Evolutionary conservation across 345 rosid species (phyloP).

Genomic region (Crucihimalaya himalaica): DNA sequence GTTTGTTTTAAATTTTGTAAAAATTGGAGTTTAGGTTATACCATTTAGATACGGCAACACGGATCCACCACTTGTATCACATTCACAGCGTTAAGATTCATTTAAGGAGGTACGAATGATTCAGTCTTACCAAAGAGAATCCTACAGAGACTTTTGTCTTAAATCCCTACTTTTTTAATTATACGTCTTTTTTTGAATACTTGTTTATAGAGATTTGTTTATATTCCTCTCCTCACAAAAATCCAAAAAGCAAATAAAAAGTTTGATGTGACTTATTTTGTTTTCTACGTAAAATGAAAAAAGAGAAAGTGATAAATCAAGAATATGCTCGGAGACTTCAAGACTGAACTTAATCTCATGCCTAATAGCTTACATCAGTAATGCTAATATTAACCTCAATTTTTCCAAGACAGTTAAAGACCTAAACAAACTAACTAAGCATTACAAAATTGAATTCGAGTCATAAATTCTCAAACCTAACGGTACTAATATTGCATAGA

Average conservation of each 20-base stretch:
- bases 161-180: neutral
- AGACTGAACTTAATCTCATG: neutral
- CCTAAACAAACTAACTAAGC: neutral
- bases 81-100: neutral
- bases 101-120: constrained; percentile 17
- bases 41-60: neutral
- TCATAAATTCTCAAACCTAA: constrained; percentile 32
- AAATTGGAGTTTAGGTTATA: neutral
- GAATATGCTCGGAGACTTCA: constrained; percentile 26
- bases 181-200: neutral
- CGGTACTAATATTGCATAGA: constrained; percentile 27
- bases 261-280: constrained; percentile 38
- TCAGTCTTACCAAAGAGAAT: constrained; percentile 27
- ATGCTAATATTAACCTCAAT: neutral
- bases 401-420: neutral
- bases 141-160: neutral
- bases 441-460: neutral
- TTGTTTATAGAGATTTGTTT: neutral
- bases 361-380: too few species aligned
- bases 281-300: constrained; percentile 23
- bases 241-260: constrained; percentile 31
- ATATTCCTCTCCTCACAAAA: constrained; percentile 13
- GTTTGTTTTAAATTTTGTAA: neutral
- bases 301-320: constrained; percentile 6
- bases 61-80: constrained; percentile 14